Conservation (phyloP, 2,329 filamentous ascomycete genomes). For the Pseudogymnoascus sp. region DNA sequence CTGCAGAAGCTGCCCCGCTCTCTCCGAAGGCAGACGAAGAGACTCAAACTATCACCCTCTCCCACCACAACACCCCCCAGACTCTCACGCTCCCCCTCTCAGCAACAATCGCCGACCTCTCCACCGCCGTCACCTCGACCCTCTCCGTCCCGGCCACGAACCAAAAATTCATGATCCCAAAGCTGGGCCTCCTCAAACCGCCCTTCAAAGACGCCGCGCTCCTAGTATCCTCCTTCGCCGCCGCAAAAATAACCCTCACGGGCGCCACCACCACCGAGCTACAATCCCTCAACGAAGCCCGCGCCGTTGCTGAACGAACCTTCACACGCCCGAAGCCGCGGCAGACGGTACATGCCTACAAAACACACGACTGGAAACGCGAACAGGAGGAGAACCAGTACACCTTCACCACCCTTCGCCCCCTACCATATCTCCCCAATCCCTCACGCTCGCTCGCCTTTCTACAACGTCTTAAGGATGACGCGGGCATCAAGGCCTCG, state of each 20-base stretch:
- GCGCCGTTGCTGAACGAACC: slow-evolving; percentile 41
- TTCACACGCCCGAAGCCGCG: slow-evolving; percentile 33
- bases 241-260: slow-evolving; percentile 59
- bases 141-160: slow-evolving; percentile 56
- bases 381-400: slow-evolving; percentile 51
- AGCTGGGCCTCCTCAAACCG: slow-evolving; percentile 56
- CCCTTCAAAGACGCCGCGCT: slow-evolving; percentile 55
- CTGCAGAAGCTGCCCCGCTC: not conserved
- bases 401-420: slow-evolving; percentile 73
- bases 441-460: slow-evolving; percentile 65
- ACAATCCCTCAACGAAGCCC: slow-evolving; percentile 45
- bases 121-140: slow-evolving; percentile 46
- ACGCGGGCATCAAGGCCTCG: slow-evolving; percentile 74
- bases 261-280: slow-evolving; percentile 57
- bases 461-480: slow-evolving; percentile 68
- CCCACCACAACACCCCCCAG: slow-evolving; percentile 41
- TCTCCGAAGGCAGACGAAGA: slow-evolving; percentile 11
- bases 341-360: slow-evolving; percentile 33
- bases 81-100: slow-evolving; percentile 39
- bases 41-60: slow-evolving; percentile 39
- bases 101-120: slow-evolving; percentile 52
- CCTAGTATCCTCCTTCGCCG: slow-evolving; percentile 40
- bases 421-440: slow-evolving; percentile 70
- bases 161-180: slow-evolving; percentile 64
- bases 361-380: slow-evolving; percentile 41